Percentiles rank a stretch among this genome's conserved stretches.
These are phyloP conservation scores for Russula brevipes DNA, from an alignment of 768 basidiomycete genomes.

Conservation along the genomic window DNA sequence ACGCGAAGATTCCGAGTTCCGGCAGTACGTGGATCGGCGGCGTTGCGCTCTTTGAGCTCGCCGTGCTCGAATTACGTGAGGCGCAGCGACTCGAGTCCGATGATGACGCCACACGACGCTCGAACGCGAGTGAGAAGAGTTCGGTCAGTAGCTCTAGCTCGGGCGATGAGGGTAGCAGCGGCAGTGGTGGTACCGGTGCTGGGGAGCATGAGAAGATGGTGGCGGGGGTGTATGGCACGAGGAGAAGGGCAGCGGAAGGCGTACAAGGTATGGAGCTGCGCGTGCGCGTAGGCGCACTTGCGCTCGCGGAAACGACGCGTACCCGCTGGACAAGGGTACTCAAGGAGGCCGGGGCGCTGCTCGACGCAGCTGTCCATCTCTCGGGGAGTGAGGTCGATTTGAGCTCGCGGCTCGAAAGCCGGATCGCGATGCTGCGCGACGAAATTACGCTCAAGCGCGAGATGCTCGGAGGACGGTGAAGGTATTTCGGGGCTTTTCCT, in stretches of 20 bases:
- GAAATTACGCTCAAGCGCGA: constrained; percentile 63
- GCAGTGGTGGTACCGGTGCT: background rate
- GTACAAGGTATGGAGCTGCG: background rate
- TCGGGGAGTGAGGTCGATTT: constrained; percentile 56
- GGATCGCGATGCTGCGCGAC: constrained; percentile 63
- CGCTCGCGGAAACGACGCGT: constrained; percentile 5
- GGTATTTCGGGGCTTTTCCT: too few species aligned
- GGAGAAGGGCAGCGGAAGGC: background rate
- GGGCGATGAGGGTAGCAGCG: constrained; percentile 17
- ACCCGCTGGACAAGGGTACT: constrained; percentile 45
- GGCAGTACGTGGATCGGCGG: constrained; percentile 65
- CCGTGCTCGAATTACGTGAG: constrained; percentile 64
- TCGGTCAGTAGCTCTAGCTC: background rate
- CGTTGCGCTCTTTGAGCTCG: constrained; percentile 63
- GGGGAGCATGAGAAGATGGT: background rate
- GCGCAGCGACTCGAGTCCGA: constrained; percentile 24
- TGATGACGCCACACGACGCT: background rate
- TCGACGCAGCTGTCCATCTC: constrained; percentile 47
- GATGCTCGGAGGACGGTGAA: constrained; percentile 32
- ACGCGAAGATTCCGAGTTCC: constrained; percentile 34
- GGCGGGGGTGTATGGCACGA: background rate
- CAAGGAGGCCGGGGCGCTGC: constrained; percentile 42
- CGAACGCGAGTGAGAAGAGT: background rate
- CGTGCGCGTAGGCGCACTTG: constrained; percentile 18
- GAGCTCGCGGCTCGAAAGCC: constrained; percentile 61